A percentile compares a stretch with the other conserved stretches of the same genome.
These are phyloP conservation scores for Lolium multiflorum DNA, from an alignment of 176 grass and related monocot genomes.

Conservation along the genomic window DNA sequence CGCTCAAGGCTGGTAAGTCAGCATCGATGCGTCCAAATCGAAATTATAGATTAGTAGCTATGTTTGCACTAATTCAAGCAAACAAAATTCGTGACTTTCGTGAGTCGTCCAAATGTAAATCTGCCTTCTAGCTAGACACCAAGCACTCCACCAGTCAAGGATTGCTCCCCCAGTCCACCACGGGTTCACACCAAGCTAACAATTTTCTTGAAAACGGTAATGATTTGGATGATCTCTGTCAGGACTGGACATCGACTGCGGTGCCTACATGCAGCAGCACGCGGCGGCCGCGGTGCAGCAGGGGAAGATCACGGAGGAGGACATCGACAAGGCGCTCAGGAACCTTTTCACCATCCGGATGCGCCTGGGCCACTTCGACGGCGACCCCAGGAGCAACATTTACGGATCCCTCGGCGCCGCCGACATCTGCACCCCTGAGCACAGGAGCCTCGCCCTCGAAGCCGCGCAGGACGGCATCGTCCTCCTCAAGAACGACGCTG, in stretches of 20 bases:
- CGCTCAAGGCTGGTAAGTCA: constrained; percentile 36
- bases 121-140: not conserved
- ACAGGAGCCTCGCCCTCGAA: constrained; percentile 67
- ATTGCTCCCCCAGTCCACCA: not conserved
- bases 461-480: constrained; percentile 82
- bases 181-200: not conserved
- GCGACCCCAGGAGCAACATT: constrained; percentile 48
- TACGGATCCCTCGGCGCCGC: constrained; percentile 56
- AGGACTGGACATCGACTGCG: constrained; percentile 84
- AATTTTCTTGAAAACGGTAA: not conserved
- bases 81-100: no score
- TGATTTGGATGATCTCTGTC: not conserved
- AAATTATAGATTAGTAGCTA: not conserved
- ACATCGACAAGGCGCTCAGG: constrained; percentile 60
- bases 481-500: constrained; percentile 63
- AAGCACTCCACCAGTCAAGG: not conserved
- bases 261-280: constrained; percentile 49
- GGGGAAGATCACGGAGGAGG: constrained; percentile 57
- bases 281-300: constrained; percentile 41
- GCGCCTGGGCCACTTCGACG: constrained; percentile 82
- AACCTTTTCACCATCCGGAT: constrained; percentile 70
- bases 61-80: not conserved
- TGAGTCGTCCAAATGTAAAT: not conserved
- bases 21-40: not conserved
- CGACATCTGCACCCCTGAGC: constrained; percentile 58